Percentiles rank a stretch among this genome's conserved stretches.
phyloP scores from a whole-genome alignment of 1,284 basidiomycete species.

The Ganoderma multipileum region DNA sequence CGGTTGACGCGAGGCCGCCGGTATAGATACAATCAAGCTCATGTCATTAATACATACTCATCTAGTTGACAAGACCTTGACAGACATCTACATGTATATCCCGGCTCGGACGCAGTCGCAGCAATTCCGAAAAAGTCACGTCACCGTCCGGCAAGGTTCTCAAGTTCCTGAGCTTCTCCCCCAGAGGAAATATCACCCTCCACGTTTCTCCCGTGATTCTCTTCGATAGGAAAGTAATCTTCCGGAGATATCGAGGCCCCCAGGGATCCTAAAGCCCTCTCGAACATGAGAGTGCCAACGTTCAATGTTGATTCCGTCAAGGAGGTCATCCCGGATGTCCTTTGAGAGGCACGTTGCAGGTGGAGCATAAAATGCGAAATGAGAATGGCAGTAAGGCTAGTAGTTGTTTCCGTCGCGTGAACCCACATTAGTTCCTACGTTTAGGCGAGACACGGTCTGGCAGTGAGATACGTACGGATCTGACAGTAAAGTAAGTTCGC shows the following conservation, averaged over 20 bases:
- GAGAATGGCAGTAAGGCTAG: background rate
- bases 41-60: no score
- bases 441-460: background rate
- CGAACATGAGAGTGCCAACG: background rate
- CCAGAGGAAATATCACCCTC: background rate
- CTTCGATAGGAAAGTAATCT: background rate
- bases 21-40: no score
- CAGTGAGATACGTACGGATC: background rate
- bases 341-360: background rate
- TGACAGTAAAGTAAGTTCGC: background rate
- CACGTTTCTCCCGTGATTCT: background rate
- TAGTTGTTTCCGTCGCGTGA: background rate
- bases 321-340: background rate
- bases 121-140: no score
- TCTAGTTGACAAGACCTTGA: no score
- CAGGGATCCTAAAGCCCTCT: background rate
- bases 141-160: no score
- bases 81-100: no score
- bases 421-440: background rate
- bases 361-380: background rate
- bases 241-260: background rate
- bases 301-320: background rate
- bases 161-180: background rate
- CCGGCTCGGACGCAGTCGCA: no score
- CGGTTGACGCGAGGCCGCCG: no score